These are phyloP conservation scores for Paralagenidium karlingii DNA, from an alignment of 352 stramenopile genomes.

Conservation along the genomic window DNA sequence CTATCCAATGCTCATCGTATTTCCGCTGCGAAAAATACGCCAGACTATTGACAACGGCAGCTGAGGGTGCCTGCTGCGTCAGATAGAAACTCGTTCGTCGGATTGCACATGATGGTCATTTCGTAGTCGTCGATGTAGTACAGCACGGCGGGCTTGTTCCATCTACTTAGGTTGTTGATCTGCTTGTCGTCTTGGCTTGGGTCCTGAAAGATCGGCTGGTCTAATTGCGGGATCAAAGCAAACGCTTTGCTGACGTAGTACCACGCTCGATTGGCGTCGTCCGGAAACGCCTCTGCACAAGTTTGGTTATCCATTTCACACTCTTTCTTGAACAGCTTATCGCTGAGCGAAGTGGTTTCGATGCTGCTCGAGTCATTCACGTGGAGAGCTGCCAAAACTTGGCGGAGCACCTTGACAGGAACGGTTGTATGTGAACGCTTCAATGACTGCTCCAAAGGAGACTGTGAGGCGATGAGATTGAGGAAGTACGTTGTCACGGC, in stretches of 20 bases:
- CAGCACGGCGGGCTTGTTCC: constrained; percentile 9
- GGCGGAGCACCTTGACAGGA: constrained; percentile 8
- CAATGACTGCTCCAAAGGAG: constrained; percentile 6
- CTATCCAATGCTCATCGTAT: constrained; percentile 11
- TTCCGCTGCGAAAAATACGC: constrained; percentile 9
- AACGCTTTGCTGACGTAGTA: constrained; percentile 2
- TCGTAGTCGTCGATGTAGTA: constrained; percentile 4
- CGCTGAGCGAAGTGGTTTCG: constrained; percentile 7
- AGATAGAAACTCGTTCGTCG: constrained; percentile 6
- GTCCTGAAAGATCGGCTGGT: constrained; percentile 5
- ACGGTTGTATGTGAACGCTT: constrained; percentile 7
- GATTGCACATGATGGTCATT: constrained; percentile 9
- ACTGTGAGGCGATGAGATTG: constrained; percentile 4
- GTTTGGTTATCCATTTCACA: constrained; percentile 4
- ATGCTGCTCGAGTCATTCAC: too few species aligned
- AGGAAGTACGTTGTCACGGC: constrained; percentile 8
- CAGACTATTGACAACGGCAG: constrained; percentile 7
- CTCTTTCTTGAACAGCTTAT: constrained; percentile 10
- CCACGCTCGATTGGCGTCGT: constrained; percentile 7
- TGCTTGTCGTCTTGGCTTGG: constrained; percentile 3
- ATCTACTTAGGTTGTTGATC: constrained; percentile 10
- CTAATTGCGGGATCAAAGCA: constrained; percentile 1
- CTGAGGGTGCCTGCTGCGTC: not conserved
- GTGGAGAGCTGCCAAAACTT: constrained; percentile 2
- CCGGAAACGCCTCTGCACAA: constrained; percentile 6